Evolutionary conservation across 2,329 filamentous ascomycete genomes (phyloP), one percentile per base, ranked within the genome.

Genomic region (Pseudogymnoascus pannorum): DNA sequence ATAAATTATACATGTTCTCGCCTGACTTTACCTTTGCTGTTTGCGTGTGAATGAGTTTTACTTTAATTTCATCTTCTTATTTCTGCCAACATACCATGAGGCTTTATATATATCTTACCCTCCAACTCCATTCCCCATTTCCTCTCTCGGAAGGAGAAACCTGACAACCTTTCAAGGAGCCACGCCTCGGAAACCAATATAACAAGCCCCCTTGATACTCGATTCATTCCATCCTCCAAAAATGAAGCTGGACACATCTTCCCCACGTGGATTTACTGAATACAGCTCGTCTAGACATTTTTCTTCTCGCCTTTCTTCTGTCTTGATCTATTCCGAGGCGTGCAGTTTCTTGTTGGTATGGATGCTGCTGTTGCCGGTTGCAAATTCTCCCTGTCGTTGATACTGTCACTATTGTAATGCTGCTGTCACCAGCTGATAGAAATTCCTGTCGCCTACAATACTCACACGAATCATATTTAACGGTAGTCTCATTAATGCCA

Each of bases 1-100:
- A 54, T 54, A 54, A 54, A 54, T 54, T 54, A 54, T 54, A 54
- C 44, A 31, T 54, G 24, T 54, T 54, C 44, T 54, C 44, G 44
- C 44, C 44, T 54, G 44, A 29, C 31, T 35, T 18, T 16, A 24
- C n/a, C n/a, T 18, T 54, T 1, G 2, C 24, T 54, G 2, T 54
- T 51, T 12, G n/a, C 2, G 7, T 51, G 44, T 31, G 4, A 16
- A 51, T 26, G 1, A 2, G n/a, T n/a, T n/a, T n/a, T n/a, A n/a
- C n/a, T n/a, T n/a, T n/a, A n/a, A n/a, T n/a, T n/a, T n/a, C n/a
- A n/a, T n/a, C n/a, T n/a, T n/a, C n/a, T n/a, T n/a, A n/a, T n/a
- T n/a, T n/a, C n/a, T n/a, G n/a, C n/a, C n/a, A 44, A 44, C 2
- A 40, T 9, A 18, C 20, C 16, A 20, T n/a, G 3, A 24, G 40